Base-by-base conservation (phyloP, 2,329 filamentous ascomycete genomes). In the Graphilbum sp. region DNA sequence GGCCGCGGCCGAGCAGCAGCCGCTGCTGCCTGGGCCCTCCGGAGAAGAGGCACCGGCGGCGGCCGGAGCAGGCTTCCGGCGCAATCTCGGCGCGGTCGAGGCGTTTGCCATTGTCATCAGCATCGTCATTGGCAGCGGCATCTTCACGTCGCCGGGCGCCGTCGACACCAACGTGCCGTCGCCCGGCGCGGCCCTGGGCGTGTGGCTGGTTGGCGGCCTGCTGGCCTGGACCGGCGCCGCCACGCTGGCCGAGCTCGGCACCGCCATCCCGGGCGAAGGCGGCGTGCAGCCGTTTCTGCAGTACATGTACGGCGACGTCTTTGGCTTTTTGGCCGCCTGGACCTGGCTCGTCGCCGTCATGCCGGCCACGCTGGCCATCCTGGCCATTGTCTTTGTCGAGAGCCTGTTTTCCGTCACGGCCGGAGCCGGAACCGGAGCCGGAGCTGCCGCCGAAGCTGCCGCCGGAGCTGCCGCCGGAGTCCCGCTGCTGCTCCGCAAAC, bases 121-220 rank as follows among this genome's bases (percentile, higher is more conserved):
- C 46, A 70, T 77, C 43, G 72, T 76, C 38, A 75, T 78, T 35
- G 74, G 74, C 8, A 72, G 68, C 40, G 73, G 74, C 24, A 67
- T 79, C n/a, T 78, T 79, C 46, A 75, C 74, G 0, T 76, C 72
- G 0, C 72, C 73, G 0, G 71, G 72, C 0, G 64, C 71, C 10
- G 72, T 79, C 41, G 71, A 77, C 47, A 69, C 66, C n/a, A 75
- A 77, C 45, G 71, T 75, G 5, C 69, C 72, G 0, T 77, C 73
- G 0, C 72, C 73, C 0, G 72, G 69, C 9, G 57, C 60, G 1
- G 69, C 71, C 1, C 47, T 78, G 18, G 48, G 69, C 3, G 63
- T 77, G 4, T 79, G 73, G 73, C 57, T 74, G 1, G 56, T 76
- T 10, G 72, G 70, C n/a, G 73, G 74, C 1, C 48, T 75, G 1